Evolutionary conservation across 2,329 filamentous ascomycete genomes (phyloP).

Genomic region (Cladosporium austrohemisphaericum): DNA sequence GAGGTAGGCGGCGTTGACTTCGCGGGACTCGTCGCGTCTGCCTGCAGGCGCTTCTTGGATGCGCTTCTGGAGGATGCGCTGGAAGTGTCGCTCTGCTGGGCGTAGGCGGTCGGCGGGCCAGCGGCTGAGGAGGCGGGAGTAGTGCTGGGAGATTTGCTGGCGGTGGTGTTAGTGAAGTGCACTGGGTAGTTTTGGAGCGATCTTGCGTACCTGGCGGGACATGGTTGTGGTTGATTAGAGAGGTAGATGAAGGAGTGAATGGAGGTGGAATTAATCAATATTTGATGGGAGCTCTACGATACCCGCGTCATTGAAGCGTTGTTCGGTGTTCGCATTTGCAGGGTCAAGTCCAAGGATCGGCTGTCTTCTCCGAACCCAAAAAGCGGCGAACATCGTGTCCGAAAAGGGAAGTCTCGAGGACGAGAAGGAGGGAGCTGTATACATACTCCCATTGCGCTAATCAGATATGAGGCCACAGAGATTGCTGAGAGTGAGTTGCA

Average conservation of each 20-base stretch:
- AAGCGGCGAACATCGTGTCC: not conserved
- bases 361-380: conserved; percentile 10
- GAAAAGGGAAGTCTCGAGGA: not conserved
- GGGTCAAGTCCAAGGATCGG: conserved; percentile 10
- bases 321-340: too few species aligned
- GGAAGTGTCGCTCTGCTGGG: conserved; percentile 41
- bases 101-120: conserved; percentile 51
- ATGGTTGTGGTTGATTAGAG: conserved; percentile 15
- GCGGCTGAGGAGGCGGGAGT: conserved; percentile 46
- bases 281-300: not conserved
- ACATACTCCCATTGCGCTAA: not conserved
- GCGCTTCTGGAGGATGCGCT: conserved; percentile 41
- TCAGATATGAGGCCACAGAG: conserved; percentile 28
- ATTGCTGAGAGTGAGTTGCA: conserved; percentile 24
- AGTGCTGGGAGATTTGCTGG: conserved; percentile 44
- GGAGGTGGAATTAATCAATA: not conserved
- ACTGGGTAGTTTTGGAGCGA: not conserved
- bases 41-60: conserved; percentile 32
- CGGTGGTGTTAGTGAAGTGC: conserved; percentile 9
- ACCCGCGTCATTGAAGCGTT: conserved; percentile 3
- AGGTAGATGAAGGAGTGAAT: not conserved
- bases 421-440: not conserved
- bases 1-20: conserved; percentile 57
- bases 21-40: conserved; percentile 36
- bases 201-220: conserved; percentile 24